These are phyloP conservation scores for Chloropicon primus DNA, from an alignment of 139 green algal species.

Conservation along the genomic window DNA sequence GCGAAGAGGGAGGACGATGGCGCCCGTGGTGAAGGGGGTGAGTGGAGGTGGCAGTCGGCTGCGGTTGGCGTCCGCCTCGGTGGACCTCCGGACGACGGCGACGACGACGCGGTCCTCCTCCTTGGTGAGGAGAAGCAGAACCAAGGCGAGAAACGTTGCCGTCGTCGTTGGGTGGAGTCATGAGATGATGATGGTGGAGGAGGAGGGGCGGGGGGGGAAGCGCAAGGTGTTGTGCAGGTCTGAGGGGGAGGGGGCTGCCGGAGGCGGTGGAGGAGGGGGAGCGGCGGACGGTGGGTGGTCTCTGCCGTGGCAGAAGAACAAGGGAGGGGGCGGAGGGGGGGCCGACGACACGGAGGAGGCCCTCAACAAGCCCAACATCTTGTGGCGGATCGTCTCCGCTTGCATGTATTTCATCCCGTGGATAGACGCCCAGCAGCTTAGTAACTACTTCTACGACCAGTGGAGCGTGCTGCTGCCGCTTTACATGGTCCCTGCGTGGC, in stretches of 20 bases:
- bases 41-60: too few species aligned
- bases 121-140: too few species aligned
- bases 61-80: too few species aligned
- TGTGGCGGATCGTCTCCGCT: conserved; percentile 36
- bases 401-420: conserved; percentile 52
- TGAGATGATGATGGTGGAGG: too few species aligned
- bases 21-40: too few species aligned
- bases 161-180: neutral
- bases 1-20: too few species aligned
- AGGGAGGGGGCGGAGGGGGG: neutral
- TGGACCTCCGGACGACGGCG: too few species aligned
- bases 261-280: too few species aligned
- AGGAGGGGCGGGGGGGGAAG: too few species aligned
- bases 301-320: neutral
- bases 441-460: conserved; percentile 29
- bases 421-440: conserved; percentile 38
- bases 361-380: conserved; percentile 16
- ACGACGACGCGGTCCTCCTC: too few species aligned
- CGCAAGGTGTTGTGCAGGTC: neutral
- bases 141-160: too few species aligned
- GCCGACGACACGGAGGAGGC: neutral
- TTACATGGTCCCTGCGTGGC: conserved; percentile 10
- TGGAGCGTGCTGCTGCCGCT: neutral
- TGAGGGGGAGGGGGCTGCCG: neutral
- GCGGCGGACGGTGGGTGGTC: neutral